Evolutionary conservation across 345 rosid species (phyloP).

Genomic region (Luvunga scandens): DNA sequence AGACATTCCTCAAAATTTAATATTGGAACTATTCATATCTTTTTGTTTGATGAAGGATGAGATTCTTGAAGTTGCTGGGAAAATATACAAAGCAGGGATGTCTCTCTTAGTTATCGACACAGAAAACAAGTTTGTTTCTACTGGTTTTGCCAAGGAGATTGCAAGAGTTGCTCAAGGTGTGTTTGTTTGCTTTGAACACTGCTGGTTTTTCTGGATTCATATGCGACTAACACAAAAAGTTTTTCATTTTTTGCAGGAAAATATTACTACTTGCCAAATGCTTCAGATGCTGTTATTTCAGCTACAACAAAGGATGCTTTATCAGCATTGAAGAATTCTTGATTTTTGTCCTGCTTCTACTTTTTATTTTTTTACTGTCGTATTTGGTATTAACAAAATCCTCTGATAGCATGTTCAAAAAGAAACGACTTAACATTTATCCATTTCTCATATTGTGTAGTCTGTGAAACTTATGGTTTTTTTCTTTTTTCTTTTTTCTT

Average conservation of each 20-base stretch:
- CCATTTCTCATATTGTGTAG: not conserved
- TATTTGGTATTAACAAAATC: not conserved
- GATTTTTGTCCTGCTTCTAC: not conserved
- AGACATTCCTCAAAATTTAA: not conserved
- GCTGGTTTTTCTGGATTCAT: not conserved
- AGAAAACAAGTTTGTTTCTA: constrained; percentile 96
- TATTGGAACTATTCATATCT: not conserved
- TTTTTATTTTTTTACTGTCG: not conserved
- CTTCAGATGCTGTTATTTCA: constrained; percentile 94
- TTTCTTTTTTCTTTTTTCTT: too few relatives aligned
- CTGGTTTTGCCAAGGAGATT: constrained; percentile 96
- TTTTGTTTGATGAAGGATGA: constrained; percentile 56
- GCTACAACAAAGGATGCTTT: constrained; percentile 85
- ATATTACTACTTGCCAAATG: constrained; percentile 96
- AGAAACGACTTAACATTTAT: not conserved
- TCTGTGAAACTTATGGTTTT: not conserved
- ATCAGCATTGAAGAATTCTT: constrained; percentile 73
- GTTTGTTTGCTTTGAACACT: not conserved
- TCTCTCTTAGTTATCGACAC: constrained; percentile 94
- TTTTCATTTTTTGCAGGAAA: constrained; percentile 54
- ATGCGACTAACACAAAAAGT: not conserved
- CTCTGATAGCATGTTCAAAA: not conserved
- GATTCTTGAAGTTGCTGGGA: constrained; percentile 89
- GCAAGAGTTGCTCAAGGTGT: constrained; percentile 98
- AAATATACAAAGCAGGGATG: constrained; percentile 90